These are phyloP conservation scores for Xanthoconium stramineum DNA, from an alignment of 768 basidiomycete species.

Conservation along the genomic window DNA sequence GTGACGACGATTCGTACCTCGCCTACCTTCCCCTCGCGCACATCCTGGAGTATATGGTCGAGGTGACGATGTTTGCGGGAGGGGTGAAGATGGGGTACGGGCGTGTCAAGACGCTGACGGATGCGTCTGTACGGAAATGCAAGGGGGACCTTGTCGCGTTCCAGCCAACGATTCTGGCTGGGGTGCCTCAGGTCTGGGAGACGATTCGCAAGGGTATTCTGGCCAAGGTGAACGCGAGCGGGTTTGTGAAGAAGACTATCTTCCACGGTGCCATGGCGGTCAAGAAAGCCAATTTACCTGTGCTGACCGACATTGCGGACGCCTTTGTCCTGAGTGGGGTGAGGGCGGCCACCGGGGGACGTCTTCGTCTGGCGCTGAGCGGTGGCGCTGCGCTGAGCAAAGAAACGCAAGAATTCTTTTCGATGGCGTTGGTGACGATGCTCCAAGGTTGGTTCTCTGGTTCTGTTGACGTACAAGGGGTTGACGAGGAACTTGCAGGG, in stretches of 20 bases:
- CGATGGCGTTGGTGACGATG: constrained; percentile 71
- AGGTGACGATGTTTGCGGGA: constrained; percentile 68
- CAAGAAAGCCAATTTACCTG: constrained; percentile 70
- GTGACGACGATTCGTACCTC: constrained; percentile 46
- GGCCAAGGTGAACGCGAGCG: constrained; percentile 68
- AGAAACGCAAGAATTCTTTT: constrained; percentile 92
- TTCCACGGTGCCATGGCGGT: constrained; percentile 77
- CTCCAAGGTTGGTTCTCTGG: constrained; percentile 68
- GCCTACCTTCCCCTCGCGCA: constrained; percentile 95
- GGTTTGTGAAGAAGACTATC: constrained; percentile 63
- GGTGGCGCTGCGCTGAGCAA: constrained; percentile 85
- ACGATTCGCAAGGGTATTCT: constrained; percentile 94
- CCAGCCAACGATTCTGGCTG: constrained; percentile 86
- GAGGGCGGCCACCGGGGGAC: constrained; percentile 81
- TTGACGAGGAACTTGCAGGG: constrained; percentile 41
- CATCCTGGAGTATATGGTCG: constrained; percentile 94
- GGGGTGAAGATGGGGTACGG: constrained; percentile 88
- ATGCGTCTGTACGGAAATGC: constrained; percentile 85
- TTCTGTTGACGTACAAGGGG: background rate
- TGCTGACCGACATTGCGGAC: constrained; percentile 68
- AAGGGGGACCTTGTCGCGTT: constrained; percentile 85
- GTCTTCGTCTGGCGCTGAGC: constrained; percentile 72
- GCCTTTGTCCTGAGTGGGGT: constrained; percentile 72
- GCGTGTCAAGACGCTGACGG: constrained; percentile 93
- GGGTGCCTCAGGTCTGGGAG: constrained; percentile 97